Evolutionary conservation across 140 eudicot genomes (phyloP).

Genomic region (Senecio squalidus): DNA sequence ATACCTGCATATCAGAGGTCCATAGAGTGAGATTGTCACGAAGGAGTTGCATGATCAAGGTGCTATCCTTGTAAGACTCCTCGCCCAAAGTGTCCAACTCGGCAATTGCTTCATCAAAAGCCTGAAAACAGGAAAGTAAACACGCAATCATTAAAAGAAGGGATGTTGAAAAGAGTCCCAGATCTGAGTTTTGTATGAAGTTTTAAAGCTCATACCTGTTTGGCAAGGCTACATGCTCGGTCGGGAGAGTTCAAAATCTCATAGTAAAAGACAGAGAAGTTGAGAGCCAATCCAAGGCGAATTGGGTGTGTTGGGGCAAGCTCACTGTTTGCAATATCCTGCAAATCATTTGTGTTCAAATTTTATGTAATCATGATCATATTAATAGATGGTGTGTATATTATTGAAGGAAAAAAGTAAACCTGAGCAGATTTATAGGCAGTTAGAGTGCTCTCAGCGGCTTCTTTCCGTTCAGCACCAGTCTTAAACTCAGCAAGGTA

Average conservation of each 20-base stretch:
- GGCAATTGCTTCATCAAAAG: conserved; percentile 74
- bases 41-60: conserved; percentile 76
- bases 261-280: conserved; percentile 77
- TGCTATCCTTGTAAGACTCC: conserved; percentile 81
- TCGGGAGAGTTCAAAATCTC: conserved; percentile 72
- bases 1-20: conserved; percentile 84
- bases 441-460: conserved; percentile 68
- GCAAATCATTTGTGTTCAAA: too few relatives aligned
- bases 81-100: conserved; percentile 73
- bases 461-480: conserved; percentile 61
- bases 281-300: conserved; percentile 77
- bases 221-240: conserved; percentile 62
- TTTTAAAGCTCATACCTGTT: conserved; percentile 41
- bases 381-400: too few relatives aligned
- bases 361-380: too few relatives aligned
- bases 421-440: conserved; percentile 84
- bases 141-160: background rate
- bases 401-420: conserved; percentile 2
- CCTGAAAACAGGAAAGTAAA: conserved; percentile 18
- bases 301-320: conserved; percentile 87
- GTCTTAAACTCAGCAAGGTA: conserved; percentile 74
- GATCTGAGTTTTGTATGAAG: background rate
- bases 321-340: conserved; percentile 81
- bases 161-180: background rate
- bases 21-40: conserved; percentile 73